Evolutionary conservation across 225 moss, liverwort and hornwort species (phyloP), one percentile per base, ranked within the genome.

Genomic region (Marchantia polymorpha): DNA sequence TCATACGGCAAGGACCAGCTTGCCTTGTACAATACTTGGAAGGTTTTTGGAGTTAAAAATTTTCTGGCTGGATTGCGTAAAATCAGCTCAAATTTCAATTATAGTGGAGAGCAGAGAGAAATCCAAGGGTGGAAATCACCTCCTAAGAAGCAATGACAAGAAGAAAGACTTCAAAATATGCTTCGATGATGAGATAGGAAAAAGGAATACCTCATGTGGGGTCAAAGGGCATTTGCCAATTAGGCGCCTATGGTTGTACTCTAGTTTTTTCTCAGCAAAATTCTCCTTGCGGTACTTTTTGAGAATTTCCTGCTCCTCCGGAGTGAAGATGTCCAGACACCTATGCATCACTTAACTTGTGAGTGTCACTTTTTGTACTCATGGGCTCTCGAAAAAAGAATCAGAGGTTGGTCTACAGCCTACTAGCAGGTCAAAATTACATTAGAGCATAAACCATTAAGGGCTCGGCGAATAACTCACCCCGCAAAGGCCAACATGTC

Each of bases 401-500:
- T 39, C 39, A 39, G 39, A 39, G 10, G 65, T 65, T 12, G 13
- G 27, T 65, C 4, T 29, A 12, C 65, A 65, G 9, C 27, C 65
- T 4, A 65, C 10, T 65, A 65, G 2, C 12, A 10, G 65, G 65
- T 27, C 4, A n/a, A 65, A 8, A 65, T 8, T 64, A 65, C 29
- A 27, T 29, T 12, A 16, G 30, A n/a, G 58, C 10, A 31, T 39
- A 31, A 26, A 56, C 6, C 23, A 20, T 13, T n/a, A 48, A 77
- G 47, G 7, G 25, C 22, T 49, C 49, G 7, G 19, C 3, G 25
- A 25, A 77, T 66, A 9, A 81, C 78, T 88, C 80, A 99, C 97
- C 93, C 93, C 81, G 89, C 89, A 88, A 87, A 95, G 72, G 92
- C 91, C 70, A 93, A 86, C 91, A 91, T 91, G 80, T 92, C 91